Conservation (phyloP, 176 grass and related monocot genomes). For the Saccharum spontaneum region DNA sequence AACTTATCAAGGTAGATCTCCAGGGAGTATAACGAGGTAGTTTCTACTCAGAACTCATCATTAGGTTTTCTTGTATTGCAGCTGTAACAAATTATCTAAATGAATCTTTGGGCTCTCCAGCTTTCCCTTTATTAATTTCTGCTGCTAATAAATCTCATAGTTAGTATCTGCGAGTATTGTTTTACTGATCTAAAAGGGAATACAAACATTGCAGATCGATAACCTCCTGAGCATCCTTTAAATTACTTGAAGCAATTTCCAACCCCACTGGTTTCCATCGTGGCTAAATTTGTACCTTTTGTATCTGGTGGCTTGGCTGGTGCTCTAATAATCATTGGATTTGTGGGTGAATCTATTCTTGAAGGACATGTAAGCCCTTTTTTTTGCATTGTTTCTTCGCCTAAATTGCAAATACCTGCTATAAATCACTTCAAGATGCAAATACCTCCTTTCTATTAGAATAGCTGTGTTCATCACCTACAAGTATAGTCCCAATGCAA, state of each 20-base stretch:
- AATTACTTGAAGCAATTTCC: constrained; percentile 99
- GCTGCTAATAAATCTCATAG: too few species aligned
- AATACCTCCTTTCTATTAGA: background rate
- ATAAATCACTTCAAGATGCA: background rate
- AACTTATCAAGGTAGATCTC: constrained; percentile 97
- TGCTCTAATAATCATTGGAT: constrained; percentile 84
- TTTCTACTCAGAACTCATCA: constrained; percentile 16
- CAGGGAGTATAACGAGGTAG: constrained; percentile 97
- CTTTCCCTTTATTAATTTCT: background rate
- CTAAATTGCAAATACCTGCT: background rate
- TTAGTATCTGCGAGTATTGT: constrained; percentile 18
- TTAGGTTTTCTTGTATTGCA: background rate
- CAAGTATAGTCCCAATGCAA: background rate
- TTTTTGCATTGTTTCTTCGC: background rate
- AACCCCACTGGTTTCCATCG: constrained; percentile 84
- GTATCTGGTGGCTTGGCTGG: constrained; percentile 97
- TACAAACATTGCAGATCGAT: constrained; percentile 68
- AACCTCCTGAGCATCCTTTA: constrained; percentile 94
- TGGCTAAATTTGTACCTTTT: constrained; percentile 96
- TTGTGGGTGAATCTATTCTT: constrained; percentile 87
- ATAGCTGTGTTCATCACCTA: background rate
- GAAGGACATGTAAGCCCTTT: constrained; percentile 83
- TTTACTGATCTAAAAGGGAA: constrained; percentile 11
- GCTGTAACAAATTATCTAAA: background rate
- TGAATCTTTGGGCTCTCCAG: background rate